Evolutionary conservation across 768 basidiomycete species (phyloP).

Genomic region (Suillus occidentalis): DNA sequence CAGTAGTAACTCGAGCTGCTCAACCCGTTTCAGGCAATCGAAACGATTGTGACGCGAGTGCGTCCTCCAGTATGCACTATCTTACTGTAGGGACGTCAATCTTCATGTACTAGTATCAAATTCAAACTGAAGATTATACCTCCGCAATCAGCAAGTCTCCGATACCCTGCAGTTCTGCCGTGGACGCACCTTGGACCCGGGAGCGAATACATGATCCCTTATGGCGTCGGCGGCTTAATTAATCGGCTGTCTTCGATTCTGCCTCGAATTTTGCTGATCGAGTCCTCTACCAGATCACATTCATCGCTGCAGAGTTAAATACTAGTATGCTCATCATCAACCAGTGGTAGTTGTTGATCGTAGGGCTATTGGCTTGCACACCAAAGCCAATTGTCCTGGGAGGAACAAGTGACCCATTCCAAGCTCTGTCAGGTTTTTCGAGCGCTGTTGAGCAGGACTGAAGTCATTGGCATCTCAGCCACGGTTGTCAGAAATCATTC

Average conservation of each 20-base stretch:
- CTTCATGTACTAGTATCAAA: too few relatives aligned
- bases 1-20: too few relatives aligned
- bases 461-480: slow-evolving; percentile 32
- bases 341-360: slow-evolving; percentile 37
- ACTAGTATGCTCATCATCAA: neutral
- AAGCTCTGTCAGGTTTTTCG: slow-evolving; percentile 37
- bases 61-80: too few relatives aligned
- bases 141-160: too few relatives aligned
- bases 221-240: slow-evolving; percentile 50
- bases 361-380: slow-evolving; percentile 10
- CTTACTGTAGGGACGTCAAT: too few relatives aligned
- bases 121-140: too few relatives aligned
- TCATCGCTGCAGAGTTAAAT: slow-evolving; percentile 3
- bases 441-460: slow-evolving; percentile 30
- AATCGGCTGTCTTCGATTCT: slow-evolving; percentile 52
- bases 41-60: too few relatives aligned
- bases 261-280: slow-evolving; percentile 44
- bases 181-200: slow-evolving; percentile 45
- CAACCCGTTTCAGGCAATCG: too few relatives aligned
- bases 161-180: too few relatives aligned
- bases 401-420: slow-evolving; percentile 30
- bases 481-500: slow-evolving; percentile 32
- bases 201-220: slow-evolving; percentile 50
- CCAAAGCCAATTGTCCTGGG: slow-evolving; percentile 13
- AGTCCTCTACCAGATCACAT: slow-evolving; percentile 17